Base-by-base conservation (phyloP, 768 basidiomycete genomes). In the Suillus placidus region DNA sequence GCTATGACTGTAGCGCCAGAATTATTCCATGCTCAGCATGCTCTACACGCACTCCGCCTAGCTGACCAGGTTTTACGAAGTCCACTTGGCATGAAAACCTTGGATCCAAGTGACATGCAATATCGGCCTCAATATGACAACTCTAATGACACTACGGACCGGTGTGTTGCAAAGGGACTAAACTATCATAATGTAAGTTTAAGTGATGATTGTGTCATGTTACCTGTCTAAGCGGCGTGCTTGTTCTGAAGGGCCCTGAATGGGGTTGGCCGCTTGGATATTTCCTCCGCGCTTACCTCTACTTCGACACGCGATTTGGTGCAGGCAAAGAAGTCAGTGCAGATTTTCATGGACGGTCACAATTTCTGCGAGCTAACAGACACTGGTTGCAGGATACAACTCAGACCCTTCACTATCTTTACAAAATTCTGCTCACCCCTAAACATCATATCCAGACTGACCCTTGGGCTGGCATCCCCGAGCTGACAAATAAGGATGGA, bases 1-100 rank as follows among this genome's bases (percentile, higher is more conserved):
- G 94, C 97, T 0, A 98, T 99, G 96, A 86, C 91, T 3, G 95
- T 99, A 54, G 97, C 97, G 2, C 97, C 97, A 10, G 97, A 99
- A 76, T 78, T 99, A 55, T 99, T 99, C 77, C 86, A 94, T 62
- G 85, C 86, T 10, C 76, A 84, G 61, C 91, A 92, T 74, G 97
- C 94, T 0, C 81, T 98, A 23, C 85, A 81, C 5, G 93, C 95
- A 0, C 81, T 99, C 43, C 83, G 85, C 67, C 78, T 95, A n/a
- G 91, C 91, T 2, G 95, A 97, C 75, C 75, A 89, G 70, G 82
- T 89, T 47, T 82, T 99, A 34, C 86, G 92, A n/a, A 87, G 87
- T 1, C 96, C 97, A 1, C 81, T 99, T 66, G 97, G 97, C 2
- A 97, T 99, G 93, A 97, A 91, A 83, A 99, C 97, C 0, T 80